These are phyloP conservation scores for Auxenochlorella protothecoides DNA, from an alignment of 139 green algal genomes.

Conservation along the genomic window DNA sequence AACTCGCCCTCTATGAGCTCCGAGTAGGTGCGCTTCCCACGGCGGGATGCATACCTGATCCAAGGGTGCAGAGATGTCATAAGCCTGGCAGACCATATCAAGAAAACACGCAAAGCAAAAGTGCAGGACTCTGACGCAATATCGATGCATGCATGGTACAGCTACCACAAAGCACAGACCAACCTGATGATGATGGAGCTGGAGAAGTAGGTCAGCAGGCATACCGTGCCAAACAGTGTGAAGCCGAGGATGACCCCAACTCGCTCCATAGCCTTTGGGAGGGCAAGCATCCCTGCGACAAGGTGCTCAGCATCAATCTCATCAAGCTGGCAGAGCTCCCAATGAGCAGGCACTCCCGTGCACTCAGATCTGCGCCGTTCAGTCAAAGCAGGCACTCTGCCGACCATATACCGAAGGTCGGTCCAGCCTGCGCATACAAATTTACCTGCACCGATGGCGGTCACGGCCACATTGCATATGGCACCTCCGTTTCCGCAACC, in stretches of 20 bases:
- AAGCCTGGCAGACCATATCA: too few relatives aligned
- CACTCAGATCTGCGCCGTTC: too few relatives aligned
- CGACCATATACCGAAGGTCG: too few relatives aligned
- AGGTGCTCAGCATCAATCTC: too few relatives aligned
- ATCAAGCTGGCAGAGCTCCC: too few relatives aligned
- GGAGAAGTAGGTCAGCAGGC: slow-evolving; percentile 1
- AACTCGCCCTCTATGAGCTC: slow-evolving; percentile 15
- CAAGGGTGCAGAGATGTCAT: too few relatives aligned
- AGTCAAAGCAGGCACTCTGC: too few relatives aligned
- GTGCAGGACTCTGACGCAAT: too few relatives aligned
- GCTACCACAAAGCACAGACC: too few relatives aligned
- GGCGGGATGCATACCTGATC: slow-evolving; percentile 3
- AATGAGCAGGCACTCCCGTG: too few relatives aligned
- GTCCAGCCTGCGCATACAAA: background rate
- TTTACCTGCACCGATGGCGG: slow-evolving; percentile 12
- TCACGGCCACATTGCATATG: slow-evolving; percentile 7
- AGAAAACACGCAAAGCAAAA: too few relatives aligned
- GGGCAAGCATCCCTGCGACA: slow-evolving; percentile 6
- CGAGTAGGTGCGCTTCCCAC: slow-evolving; percentile 6
- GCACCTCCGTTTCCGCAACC: slow-evolving; percentile 1
- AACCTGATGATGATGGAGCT: slow-evolving; percentile 6
- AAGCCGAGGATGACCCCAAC: slow-evolving; percentile 9
- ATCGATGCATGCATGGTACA: too few relatives aligned
- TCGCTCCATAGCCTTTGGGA: slow-evolving; percentile 3
- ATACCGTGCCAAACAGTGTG: background rate